phyloP scores from a whole-genome alignment of 768 basidiomycete species.

The Tricholoma hemisulphureum region DNA sequence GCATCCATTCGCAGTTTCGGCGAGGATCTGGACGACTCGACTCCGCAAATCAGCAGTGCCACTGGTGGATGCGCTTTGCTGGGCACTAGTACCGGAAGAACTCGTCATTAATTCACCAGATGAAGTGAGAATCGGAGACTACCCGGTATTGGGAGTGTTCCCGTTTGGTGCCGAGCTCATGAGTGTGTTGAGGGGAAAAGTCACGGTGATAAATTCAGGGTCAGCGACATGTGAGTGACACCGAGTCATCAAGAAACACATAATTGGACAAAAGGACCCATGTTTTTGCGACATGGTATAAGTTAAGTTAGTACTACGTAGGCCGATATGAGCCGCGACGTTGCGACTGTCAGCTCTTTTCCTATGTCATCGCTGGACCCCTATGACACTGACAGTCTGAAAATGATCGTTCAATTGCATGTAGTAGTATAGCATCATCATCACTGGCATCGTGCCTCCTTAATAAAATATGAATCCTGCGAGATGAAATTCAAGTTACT shows the following conservation, averaged over 20 bases:
- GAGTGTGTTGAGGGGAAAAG: neutral
- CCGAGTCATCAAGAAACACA: neutral
- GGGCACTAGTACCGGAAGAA: neutral
- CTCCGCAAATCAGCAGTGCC: slow-evolving; percentile 26
- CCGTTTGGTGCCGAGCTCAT: neutral
- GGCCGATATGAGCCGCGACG: no score
- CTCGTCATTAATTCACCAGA: neutral
- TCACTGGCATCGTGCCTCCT: no score
- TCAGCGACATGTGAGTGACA: neutral
- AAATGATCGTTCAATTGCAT: no score
- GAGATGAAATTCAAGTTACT: no score
- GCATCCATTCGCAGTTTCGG: slow-evolving; percentile 45
- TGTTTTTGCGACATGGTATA: no score
- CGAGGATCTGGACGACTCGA: slow-evolving; percentile 43
- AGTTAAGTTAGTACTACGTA: no score
- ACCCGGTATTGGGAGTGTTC: neutral
- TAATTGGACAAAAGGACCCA: no score
- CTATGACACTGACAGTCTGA: no score
- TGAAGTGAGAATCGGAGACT: neutral
- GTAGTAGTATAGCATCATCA: no score
- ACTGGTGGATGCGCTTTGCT: neutral
- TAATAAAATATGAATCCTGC: no score
- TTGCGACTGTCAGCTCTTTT: no score
- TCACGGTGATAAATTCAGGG: neutral
- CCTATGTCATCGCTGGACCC: no score